Base-by-base conservation (phyloP, 257 asterid genomes). In the Solanum okadae region DNA sequence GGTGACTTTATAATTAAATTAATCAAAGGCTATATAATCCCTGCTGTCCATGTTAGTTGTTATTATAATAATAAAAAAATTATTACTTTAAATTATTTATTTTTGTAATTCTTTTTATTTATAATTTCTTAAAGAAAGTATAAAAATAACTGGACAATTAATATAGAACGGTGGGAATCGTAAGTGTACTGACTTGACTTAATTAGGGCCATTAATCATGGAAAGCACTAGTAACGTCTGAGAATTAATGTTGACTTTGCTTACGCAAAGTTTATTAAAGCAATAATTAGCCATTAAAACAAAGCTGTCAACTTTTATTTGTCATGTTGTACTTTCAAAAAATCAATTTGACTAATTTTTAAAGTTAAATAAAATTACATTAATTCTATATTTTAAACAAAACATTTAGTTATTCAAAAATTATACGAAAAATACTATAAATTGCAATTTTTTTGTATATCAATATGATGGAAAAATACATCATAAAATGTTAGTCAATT, bases 91-190 rank as follows among this genome's bases (percentile, higher is more conserved):
- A 61, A 61, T 22, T 61, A 61, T 61, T 23, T 22, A 52, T 6
- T 52, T 5, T 52, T 5, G 8, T 5, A 4, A 46, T 46, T 4
- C 3, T 49, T 15, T 18, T 18, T 18, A 56, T 56, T 18, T 56
- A 56, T 56, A 18, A 8, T 8, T 22, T 23, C 10, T 22, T 23
- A 9, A 61, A 61, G 0, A 3, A 9, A 61, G 1, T 23, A 10
- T 22, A 61, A 9, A 59, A 22, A 22, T 22, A 22, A 22, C 2
- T 8, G 6, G 2, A 61, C 31, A 63, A 8, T 4, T 63, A 63
- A 63, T 63, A 63, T 63, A 27, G 6, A 0, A n/a, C 29, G 8
- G 2, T 0, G 3, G 15, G 15, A n/a, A 10, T 11, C 0, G 0
- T 6, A n/a, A 7, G 35, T 33, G 6, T 23, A 38, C 4, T 78